These are phyloP conservation scores for Candida qinlingensis DNA, from an alignment of 805 yeast genomes.

Conservation along the genomic window DNA sequence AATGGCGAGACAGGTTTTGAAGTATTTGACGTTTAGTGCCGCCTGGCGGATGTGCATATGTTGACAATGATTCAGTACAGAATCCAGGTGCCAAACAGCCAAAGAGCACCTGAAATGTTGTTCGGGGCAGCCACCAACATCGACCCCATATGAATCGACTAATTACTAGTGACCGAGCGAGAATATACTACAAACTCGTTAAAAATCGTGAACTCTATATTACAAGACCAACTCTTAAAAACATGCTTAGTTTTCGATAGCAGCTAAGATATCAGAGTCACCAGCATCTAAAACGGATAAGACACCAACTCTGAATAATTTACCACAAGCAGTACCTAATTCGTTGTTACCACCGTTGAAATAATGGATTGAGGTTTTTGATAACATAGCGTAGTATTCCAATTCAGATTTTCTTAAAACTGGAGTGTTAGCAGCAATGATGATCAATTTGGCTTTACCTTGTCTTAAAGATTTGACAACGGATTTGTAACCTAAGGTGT, in stretches of 20 bases:
- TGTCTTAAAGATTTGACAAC: constrained; percentile 97
- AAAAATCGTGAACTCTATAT: constrained; percentile 3
- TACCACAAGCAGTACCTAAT: constrained; percentile 99
- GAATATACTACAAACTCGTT: background rate
- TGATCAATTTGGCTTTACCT: constrained; percentile 97
- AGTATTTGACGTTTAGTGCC: too few species aligned
- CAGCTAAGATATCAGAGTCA: constrained; percentile 96
- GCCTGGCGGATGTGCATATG: too few species aligned
- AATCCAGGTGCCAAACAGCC: too few species aligned
- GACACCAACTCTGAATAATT: constrained; percentile 99
- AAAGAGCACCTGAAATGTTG: too few species aligned
- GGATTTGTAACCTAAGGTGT: constrained; percentile 99
- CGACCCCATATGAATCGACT: background rate
- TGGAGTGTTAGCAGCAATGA: constrained; percentile 99
- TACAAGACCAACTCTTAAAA: constrained; percentile 6
- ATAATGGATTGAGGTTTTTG: constrained; percentile 95
- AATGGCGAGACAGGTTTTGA: too few species aligned
- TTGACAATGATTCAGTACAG: too few species aligned
- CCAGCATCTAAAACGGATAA: constrained; percentile 96
- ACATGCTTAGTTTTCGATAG: constrained; percentile 27
- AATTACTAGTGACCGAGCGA: background rate
- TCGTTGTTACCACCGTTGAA: constrained; percentile 99
- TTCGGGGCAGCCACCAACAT: too few species aligned
- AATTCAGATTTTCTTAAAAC: constrained; percentile 99
- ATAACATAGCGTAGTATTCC: constrained; percentile 99